Conservation (phyloP, 495 filamentous ascomycete genomes). For the Xeromyces bisporus region DNA sequence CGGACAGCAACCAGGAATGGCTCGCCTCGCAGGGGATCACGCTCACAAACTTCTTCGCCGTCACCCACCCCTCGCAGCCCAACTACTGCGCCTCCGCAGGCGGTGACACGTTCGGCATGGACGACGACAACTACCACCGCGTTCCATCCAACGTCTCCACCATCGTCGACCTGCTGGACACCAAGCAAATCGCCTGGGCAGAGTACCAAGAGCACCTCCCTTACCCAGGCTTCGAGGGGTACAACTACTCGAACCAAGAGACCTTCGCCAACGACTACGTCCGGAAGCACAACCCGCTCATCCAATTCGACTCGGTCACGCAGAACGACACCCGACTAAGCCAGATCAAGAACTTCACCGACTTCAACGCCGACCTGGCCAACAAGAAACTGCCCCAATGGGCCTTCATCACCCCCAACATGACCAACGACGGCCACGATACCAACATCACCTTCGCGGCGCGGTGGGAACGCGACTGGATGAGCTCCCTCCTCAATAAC, state of each 20-base stretch:
- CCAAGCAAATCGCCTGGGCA: slow-evolving; percentile 49
- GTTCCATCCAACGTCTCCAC: slow-evolving; percentile 47
- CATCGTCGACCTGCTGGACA: slow-evolving; percentile 52
- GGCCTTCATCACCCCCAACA: slow-evolving; percentile 63
- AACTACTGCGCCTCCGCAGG: slow-evolving; percentile 50
- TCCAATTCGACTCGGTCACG: slow-evolving; percentile 42
- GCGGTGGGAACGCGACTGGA: slow-evolving; percentile 38
- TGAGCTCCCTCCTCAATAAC: slow-evolving; percentile 45
- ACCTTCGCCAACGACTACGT: slow-evolving; percentile 47
- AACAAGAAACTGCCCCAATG: slow-evolving; percentile 46
- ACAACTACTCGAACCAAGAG: slow-evolving; percentile 35
- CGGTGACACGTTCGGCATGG: slow-evolving; percentile 53
- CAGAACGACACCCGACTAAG: slow-evolving; percentile 34
- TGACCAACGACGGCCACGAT: slow-evolving; percentile 60
- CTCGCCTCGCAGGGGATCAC: slow-evolving; percentile 46
- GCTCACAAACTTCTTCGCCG: slow-evolving; percentile 44
- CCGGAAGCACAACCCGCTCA: slow-evolving; percentile 59
- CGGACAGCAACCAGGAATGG: slow-evolving; percentile 35
- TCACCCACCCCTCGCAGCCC: slow-evolving; percentile 52
- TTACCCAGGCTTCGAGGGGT: slow-evolving; percentile 48
- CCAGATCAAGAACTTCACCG: slow-evolving; percentile 51
- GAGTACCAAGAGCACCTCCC: slow-evolving; percentile 56
- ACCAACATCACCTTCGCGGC: slow-evolving; percentile 43
- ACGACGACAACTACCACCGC: slow-evolving; percentile 43
- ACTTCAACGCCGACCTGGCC: slow-evolving; percentile 42